A percentile compares a stretch with the other conserved stretches of the same genome.
phyloP scores from a whole-genome alignment of 352 stramenopile genomes.

The Albugo laibachii region DNA sequence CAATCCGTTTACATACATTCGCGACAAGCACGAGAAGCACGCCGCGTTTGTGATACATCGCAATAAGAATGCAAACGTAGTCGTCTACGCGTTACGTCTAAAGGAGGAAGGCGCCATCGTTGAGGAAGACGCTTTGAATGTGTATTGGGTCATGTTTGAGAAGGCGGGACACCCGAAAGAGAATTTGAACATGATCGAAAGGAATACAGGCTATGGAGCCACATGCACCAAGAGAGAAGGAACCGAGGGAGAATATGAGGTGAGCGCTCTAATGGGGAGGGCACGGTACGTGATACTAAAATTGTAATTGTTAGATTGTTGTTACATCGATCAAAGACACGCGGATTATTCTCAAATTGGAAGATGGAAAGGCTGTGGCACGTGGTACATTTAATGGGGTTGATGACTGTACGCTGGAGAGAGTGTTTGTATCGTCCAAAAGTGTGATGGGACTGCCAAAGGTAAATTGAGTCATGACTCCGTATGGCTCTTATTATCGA shows the following conservation, averaged over 20 bases:
- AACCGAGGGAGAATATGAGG: conserved; percentile 49
- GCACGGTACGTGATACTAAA: too few species aligned
- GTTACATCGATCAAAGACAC: conserved; percentile 74
- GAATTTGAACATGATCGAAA: conserved; percentile 75
- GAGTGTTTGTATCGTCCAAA: conserved; percentile 70
- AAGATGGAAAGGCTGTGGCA: conserved; percentile 53
- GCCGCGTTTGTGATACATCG: conserved; percentile 71
- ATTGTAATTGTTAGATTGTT: background rate
- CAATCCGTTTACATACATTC: conserved; percentile 56
- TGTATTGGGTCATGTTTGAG: conserved; percentile 84
- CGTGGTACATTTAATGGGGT: conserved; percentile 54
- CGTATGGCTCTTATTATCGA: too few species aligned
- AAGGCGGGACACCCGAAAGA: conserved; percentile 58
- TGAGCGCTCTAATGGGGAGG: conserved; percentile 7
- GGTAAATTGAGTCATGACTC: conserved; percentile 4
- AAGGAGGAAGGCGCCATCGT: conserved; percentile 42
- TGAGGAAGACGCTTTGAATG: conserved; percentile 45
- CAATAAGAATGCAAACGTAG: conserved; percentile 84
- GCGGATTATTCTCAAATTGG: conserved; percentile 45
- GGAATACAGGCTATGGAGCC: conserved; percentile 65
- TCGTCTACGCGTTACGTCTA: conserved; percentile 57
- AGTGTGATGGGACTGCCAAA: conserved; percentile 77
- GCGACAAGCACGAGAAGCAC: conserved; percentile 54
- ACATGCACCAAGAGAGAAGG: conserved; percentile 46
- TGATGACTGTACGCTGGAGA: conserved; percentile 43